Percentiles rank a stretch among this genome's conserved stretches.
Conservation (phyloP, 1,284 basidiomycete genomes). For the Sphagnurus paluster region DNA sequence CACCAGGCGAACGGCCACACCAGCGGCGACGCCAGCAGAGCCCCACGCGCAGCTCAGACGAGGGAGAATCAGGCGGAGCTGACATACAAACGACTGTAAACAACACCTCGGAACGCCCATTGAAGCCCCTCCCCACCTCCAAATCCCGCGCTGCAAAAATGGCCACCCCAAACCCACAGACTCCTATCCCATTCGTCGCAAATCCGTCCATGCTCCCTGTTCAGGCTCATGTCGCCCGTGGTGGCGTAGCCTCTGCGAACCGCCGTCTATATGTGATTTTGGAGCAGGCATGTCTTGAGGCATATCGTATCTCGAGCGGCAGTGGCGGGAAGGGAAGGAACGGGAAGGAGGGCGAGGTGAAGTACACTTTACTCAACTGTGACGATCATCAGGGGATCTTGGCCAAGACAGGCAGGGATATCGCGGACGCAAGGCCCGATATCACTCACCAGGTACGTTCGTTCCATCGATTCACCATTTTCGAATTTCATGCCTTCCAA, state of each 20-base stretch:
- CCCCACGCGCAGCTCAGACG: slow-evolving; percentile 25
- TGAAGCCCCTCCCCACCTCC: slow-evolving; percentile 48
- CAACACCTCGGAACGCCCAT: slow-evolving; percentile 40
- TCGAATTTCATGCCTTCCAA: slow-evolving; percentile 4
- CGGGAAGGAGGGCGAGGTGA: slow-evolving; percentile 73
- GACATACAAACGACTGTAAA: slow-evolving; percentile 22
- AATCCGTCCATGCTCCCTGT: slow-evolving; percentile 83
- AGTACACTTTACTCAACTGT: slow-evolving; percentile 97
- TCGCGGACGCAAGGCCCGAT: slow-evolving; percentile 96
- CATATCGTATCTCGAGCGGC: slow-evolving; percentile 80
- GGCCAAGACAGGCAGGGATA: slow-evolving; percentile 96
- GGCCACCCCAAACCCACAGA: slow-evolving; percentile 31
- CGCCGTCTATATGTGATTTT: slow-evolving; percentile 88
- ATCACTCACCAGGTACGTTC: slow-evolving; percentile 93
- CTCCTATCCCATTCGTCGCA: slow-evolving; percentile 42
- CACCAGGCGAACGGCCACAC: slow-evolving; percentile 41
- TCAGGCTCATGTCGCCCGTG: slow-evolving; percentile 78
- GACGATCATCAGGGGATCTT: slow-evolving; percentile 99
- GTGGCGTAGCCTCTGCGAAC: slow-evolving; percentile 55
- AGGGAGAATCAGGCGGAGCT: slow-evolving; percentile 8
- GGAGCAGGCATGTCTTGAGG: slow-evolving; percentile 93
- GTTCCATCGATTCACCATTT: slow-evolving; percentile 7
- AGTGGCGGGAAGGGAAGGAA: slow-evolving; percentile 48
- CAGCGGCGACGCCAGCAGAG: slow-evolving; percentile 40
- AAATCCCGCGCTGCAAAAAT: slow-evolving; percentile 47